These are phyloP conservation scores for Venturiaceae sp. DNA, from an alignment of 2,329 filamentous ascomycete genomes.

Conservation along the genomic window DNA sequence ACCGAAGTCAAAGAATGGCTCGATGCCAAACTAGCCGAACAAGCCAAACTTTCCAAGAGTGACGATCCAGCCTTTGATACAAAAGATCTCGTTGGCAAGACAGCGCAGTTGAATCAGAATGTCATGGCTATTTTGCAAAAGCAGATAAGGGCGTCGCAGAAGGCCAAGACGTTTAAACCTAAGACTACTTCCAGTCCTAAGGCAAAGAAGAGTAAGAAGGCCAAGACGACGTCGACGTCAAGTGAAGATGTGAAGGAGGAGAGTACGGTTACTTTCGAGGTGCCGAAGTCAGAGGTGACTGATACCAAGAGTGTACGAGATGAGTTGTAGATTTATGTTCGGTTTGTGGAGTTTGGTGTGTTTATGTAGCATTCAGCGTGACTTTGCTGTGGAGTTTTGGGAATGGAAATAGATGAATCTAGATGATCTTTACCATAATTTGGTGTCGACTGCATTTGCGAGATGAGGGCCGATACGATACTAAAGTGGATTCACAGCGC, in stretches of 20 bases:
- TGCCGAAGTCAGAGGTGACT: not conserved
- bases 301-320: not conserved
- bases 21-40: slow-evolving; percentile 56
- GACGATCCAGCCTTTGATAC: slow-evolving; percentile 67
- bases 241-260: slow-evolving; percentile 20
- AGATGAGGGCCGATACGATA: too few relatives aligned
- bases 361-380: not conserved
- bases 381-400: not conserved
- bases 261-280: slow-evolving; percentile 5
- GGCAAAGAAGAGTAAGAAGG: slow-evolving; percentile 13
- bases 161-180: slow-evolving; percentile 28
- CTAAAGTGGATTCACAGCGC: too few relatives aligned
- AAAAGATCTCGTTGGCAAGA: slow-evolving; percentile 61
- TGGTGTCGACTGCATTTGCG: too few relatives aligned
- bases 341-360: too few relatives aligned
- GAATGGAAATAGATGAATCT: not conserved
- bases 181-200: slow-evolving; percentile 21
- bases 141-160: slow-evolving; percentile 44
- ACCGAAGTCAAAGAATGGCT: slow-evolving; percentile 64
- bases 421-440: not conserved
- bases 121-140: slow-evolving; percentile 63
- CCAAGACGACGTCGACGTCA: slow-evolving; percentile 16
- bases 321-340: slow-evolving; percentile 2
- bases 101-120: slow-evolving; percentile 61
- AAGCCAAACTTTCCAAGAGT: slow-evolving; percentile 58